Evolutionary conservation across 371 early-diverging fungal genomes (phyloP).

Genomic region (Funneliformis caledonium): DNA sequence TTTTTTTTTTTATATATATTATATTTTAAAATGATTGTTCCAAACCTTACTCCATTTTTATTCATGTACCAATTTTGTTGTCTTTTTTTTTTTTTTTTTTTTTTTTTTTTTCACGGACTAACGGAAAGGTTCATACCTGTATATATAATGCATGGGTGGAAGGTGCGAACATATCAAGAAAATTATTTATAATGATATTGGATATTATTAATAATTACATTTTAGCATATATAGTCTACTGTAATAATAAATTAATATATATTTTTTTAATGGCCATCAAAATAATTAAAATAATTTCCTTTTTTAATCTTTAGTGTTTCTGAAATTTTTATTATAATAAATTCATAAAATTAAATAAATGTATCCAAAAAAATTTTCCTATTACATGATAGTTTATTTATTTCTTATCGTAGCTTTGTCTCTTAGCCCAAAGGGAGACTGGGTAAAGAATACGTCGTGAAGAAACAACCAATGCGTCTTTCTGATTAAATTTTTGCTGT

Average conservation of each 20-base stretch:
- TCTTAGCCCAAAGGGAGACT: conserved; percentile 30
- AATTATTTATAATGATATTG: neutral
- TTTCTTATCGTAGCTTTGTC: neutral
- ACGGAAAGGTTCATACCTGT: neutral
- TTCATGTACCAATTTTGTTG: neutral
- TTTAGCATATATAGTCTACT: neutral
- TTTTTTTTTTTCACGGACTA: no score
- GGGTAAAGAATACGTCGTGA: conserved; percentile 31
- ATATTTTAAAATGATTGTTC: neutral
- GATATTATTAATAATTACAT: neutral
- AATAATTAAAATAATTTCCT: no score
- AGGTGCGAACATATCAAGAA: neutral
- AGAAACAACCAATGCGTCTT: conserved; percentile 14
- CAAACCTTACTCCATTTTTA: neutral
- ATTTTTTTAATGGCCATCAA: neutral
- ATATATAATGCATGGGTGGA: neutral
- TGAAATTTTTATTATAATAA: neutral
- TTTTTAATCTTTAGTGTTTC: no score
- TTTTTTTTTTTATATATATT: neutral
- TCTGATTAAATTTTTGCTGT: conserved; percentile 10
- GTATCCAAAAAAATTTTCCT: no score
- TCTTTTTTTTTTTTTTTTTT: neutral
- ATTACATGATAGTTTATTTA: neutral
- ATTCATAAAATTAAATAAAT: neutral
- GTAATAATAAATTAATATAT: neutral